Conservation (phyloP, 768 basidiomycete species). For the Pleurotus tuber-regium region DNA sequence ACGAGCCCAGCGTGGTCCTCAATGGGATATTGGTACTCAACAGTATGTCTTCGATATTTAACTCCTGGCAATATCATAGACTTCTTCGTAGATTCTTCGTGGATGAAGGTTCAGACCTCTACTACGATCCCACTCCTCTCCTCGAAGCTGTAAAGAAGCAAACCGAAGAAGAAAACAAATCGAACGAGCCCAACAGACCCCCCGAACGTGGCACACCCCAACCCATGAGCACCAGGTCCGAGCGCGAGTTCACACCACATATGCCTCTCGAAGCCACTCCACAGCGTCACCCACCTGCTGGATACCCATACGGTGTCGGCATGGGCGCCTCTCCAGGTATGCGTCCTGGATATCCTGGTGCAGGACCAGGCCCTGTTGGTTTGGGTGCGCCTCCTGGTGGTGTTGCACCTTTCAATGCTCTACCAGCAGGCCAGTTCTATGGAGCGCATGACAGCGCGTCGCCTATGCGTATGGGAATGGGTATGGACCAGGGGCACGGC, state of each 20-base stretch:
- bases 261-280: conserved; percentile 17
- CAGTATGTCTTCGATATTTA: conserved; percentile 50
- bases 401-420: conserved; percentile 25
- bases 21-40: conserved; percentile 87
- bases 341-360: conserved; percentile 25
- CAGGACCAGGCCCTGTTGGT: conserved; percentile 25
- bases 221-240: conserved; percentile 27
- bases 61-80: neutral
- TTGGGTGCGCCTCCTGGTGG: conserved; percentile 20
- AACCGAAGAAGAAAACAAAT: conserved; percentile 34
- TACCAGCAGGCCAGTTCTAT: conserved; percentile 29
- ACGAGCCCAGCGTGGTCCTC: conserved; percentile 78
- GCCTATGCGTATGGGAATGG: conserved; percentile 36
- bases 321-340: conserved; percentile 24
- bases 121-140: conserved; percentile 68
- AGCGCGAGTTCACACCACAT: conserved; percentile 19
- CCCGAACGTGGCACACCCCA: conserved; percentile 28
- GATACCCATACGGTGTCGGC: neutral
- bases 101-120: conserved; percentile 68
- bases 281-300: conserved; percentile 8
- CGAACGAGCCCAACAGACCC: conserved; percentile 17
- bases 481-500: conserved; percentile 22
- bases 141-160: conserved; percentile 49
- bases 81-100: conserved; percentile 60
- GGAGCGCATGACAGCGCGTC: conserved; percentile 3